Evolutionary conservation across 108 stramenopile species (phyloP), one percentile per base, ranked within the genome.

Genomic region (Conticribra weissflogii): DNA sequence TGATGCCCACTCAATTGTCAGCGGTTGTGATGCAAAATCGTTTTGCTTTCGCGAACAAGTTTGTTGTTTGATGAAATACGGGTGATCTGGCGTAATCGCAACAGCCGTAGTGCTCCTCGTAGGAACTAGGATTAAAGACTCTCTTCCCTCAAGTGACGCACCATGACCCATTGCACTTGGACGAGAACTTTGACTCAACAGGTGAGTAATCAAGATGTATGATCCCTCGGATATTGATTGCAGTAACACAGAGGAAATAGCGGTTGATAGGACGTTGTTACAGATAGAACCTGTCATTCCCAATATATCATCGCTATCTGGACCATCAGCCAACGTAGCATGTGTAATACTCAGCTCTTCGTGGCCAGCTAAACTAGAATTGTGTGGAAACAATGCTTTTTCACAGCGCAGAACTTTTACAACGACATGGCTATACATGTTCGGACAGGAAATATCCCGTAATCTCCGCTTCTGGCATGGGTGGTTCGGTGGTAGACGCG

Each of bases 361-460:
- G 34, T 8, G 2, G 28, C 12, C 22, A 9, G 24, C 19, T 15
- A 22, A 1, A n/a, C 36, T 44, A 44, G 17, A 8, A 1, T n/a
- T 3, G 23, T n/a, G 30, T 17, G 56, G 56, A 29, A 8, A 25
- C 21, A 30, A 44, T n/a, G 59, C 25, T 56, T 49, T 60, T 45
- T 78, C 77, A 54, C 77, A 78, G 22, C 77, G 69, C 8, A 78
- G 50, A 3, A 66, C 77, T 46, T 78, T 78, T 44, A 78, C 77
- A 22, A 78, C 69, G 21, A 78, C 58, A 49, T 78, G 69, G 50
- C 77, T 78, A 1, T 66, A 22, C 17, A 71, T 47, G 58, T 78
- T 67, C 28, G 41, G 65, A 25, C 47, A 29, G 0, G 44, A 61
- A 29, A 78, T 78, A 16, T 78, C 77, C 23, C 77, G 50, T 14